phyloP scores from a whole-genome alignment of 331 rosid species.

The Dryas integrifolia region DNA sequence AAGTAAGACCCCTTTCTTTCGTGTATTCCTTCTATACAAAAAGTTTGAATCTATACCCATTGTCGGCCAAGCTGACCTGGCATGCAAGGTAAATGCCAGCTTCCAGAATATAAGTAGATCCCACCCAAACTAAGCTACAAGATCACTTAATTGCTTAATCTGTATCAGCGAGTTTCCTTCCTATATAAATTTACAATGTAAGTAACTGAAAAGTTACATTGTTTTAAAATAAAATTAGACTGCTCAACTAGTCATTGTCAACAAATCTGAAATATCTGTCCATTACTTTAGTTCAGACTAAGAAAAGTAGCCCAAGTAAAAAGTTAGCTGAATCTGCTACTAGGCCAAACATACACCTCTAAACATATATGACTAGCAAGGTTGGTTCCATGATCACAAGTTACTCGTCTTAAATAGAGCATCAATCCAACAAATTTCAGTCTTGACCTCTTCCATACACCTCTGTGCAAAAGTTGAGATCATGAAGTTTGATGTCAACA shows the following conservation, averaged over 20 bases:
- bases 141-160: not conserved
- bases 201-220: not conserved
- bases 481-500: not conserved
- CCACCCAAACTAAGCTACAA: not conserved
- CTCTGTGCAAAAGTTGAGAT: not conserved
- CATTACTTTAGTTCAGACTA: not conserved
- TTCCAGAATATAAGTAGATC: not conserved
- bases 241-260: not conserved
- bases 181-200: too few relatives aligned
- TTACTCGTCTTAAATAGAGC: not conserved
- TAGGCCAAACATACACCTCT: not conserved
- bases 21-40: not conserved
- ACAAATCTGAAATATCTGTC: not conserved
- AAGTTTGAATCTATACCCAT: not conserved
- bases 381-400: not conserved
- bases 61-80: not conserved
- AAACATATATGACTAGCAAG: not conserved
- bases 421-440: not conserved
- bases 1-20: not conserved
- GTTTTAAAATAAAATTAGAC: not conserved
- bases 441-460: not conserved
- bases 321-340: not conserved
- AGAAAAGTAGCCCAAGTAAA: constrained; percentile 4
- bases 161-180: not conserved
- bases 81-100: not conserved